Conservation (phyloP, 2,329 filamentous ascomycete species). For the Arthrobotrys entomopaga region DNA sequence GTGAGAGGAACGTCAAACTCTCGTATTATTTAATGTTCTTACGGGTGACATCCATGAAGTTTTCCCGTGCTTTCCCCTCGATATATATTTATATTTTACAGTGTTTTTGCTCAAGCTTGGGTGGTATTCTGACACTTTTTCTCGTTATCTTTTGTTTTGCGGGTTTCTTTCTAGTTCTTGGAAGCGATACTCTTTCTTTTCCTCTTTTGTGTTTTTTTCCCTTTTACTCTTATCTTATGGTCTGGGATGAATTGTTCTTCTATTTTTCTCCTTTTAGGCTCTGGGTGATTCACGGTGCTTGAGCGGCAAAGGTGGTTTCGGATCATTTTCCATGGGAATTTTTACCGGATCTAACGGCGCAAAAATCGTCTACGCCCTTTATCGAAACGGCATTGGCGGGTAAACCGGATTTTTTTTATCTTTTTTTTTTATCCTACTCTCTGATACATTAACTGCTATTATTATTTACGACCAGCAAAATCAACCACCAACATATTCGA, state of each 20-base stretch:
- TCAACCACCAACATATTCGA: constrained; percentile 33
- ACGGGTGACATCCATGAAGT: constrained; percentile 33
- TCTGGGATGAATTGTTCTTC: constrained; percentile 39
- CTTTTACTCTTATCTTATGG: constrained; percentile 36
- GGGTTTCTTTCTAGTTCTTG: constrained; percentile 26
- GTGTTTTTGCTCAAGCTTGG: constrained; percentile 43
- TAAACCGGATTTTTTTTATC: constrained; percentile 46
- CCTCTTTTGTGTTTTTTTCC: constrained; percentile 28
- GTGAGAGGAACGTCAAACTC: constrained; percentile 46
- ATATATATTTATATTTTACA: constrained; percentile 37
- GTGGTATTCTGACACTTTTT: constrained; percentile 39
- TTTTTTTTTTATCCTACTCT: constrained; percentile 15
- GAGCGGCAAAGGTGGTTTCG: constrained; percentile 53
- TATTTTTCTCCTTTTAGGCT: constrained; percentile 49
- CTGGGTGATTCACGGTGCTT: constrained; percentile 53
- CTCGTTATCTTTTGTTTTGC: constrained; percentile 24
- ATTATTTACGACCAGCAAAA: constrained; percentile 43
- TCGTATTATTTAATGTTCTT: constrained; percentile 39
- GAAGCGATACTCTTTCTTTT: constrained; percentile 35
- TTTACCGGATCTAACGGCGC: constrained; percentile 54
- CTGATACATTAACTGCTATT: constrained; percentile 24
- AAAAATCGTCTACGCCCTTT: constrained; percentile 54
- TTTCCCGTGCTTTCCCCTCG: constrained; percentile 25
- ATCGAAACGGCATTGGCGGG: constrained; percentile 45
- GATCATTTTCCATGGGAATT: constrained; percentile 51